Evolutionary conservation across 495 filamentous ascomycete species (phyloP), one percentile per base, ranked within the genome.

Genomic region (Cryomyces antarcticus): DNA sequence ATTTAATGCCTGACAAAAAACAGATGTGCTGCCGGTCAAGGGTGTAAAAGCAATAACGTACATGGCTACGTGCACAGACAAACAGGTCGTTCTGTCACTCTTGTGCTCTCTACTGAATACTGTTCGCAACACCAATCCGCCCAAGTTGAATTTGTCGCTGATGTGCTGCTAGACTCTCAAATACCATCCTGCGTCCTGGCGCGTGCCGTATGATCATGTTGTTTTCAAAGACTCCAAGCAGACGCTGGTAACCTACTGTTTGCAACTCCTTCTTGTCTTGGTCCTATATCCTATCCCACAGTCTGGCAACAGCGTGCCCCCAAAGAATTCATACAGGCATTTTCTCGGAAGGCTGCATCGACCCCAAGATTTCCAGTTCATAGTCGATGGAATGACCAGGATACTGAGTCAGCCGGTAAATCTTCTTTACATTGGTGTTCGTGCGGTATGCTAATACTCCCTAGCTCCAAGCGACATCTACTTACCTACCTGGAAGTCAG

Each of bases 291-390:
- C 92, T 7, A 79, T 94, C 39, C 89, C 92, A 0, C 82, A 92
- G 54, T 70, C 75, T 39, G 67, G 72, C 24, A 65, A 67, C 41
- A 70, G 70, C 9, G 34, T 53, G 12, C 64, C 70, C 3, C 73
- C 78, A 5, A 93, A 93, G 65, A 99, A 96, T 56, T 82, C 76
- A 52, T 93, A 86, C 57, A 80, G 87, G 7, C 82, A 94, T 63
- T 93, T 87, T 52, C 76, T 95, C 28, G 85, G 89, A 33, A 70
- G 88, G 39, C 58, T 99, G 39, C 89, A 99, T 60, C 72, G 89
- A 39, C 82, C 87, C 6, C 83, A 95, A 54, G 89, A 99, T 55
- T 96, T 99, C 59, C 89, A 99, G 58, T 96, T 96, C 57, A 72
- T 96, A 24, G 80, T 89, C 10, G 88, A 96, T 58, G 89, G 89